Evolutionary conservation across 1,284 basidiomycete genomes (phyloP).

Genomic region (Microbotryum intermedium): DNA sequence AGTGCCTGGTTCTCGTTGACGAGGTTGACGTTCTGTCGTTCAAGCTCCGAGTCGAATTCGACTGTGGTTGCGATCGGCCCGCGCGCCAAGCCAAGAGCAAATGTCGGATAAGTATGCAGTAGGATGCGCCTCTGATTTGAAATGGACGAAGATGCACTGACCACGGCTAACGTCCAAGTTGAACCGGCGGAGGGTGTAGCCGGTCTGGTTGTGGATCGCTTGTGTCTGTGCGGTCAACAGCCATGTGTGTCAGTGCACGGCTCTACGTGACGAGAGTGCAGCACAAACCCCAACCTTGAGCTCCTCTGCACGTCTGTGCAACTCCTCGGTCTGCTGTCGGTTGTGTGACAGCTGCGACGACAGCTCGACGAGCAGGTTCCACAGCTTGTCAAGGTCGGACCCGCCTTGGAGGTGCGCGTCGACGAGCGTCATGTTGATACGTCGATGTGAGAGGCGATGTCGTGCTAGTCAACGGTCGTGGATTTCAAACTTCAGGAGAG

Average conservation of each 20-base stretch:
- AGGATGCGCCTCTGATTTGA: slow-evolving; percentile 1
- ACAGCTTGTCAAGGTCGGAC: slow-evolving; percentile 26
- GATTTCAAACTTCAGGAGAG: too few relatives aligned
- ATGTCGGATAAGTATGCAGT: not conserved
- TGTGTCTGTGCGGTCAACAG: slow-evolving; percentile 50
- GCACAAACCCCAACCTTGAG: slow-evolving; percentile 57
- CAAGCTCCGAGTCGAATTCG: slow-evolving; percentile 83
- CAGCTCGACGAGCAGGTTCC: slow-evolving; percentile 31
- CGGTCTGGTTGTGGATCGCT: slow-evolving; percentile 65
- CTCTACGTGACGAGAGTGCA: not conserved
- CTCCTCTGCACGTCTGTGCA: slow-evolving; percentile 64
- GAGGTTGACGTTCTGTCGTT: slow-evolving; percentile 77
- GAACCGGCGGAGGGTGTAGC: slow-evolving; percentile 75
- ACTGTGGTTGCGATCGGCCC: slow-evolving; percentile 48
- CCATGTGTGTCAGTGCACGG: not conserved
- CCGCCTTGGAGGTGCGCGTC: slow-evolving; percentile 1
- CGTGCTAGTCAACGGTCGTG: too few relatives aligned
- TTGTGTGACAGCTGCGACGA: slow-evolving; percentile 80
- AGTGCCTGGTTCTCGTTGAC: slow-evolving; percentile 89
- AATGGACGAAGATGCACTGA: slow-evolving; percentile 37
- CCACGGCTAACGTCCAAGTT: slow-evolving; percentile 90
- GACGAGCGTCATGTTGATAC: too few relatives aligned
- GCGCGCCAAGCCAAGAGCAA: too few relatives aligned
- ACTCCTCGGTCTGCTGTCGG: slow-evolving; percentile 61
- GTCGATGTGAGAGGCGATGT: too few relatives aligned